Evolutionary conservation across 208 protist genomes (phyloP).

Genomic region (Herpetomonas tarakana): DNA sequence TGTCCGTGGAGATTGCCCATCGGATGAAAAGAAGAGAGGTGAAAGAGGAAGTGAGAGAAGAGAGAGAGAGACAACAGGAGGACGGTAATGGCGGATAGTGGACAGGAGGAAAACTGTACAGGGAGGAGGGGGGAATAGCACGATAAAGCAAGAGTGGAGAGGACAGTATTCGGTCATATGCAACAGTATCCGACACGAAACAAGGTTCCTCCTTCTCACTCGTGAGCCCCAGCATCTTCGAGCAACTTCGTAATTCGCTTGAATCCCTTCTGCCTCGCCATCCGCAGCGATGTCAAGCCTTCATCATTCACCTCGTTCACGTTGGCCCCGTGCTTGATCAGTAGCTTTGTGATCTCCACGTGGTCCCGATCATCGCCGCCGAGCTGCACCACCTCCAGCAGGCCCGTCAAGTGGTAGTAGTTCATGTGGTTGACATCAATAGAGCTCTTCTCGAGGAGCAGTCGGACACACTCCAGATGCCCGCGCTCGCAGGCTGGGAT

Average conservation of each 20-base stretch:
- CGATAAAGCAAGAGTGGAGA: too few relatives aligned
- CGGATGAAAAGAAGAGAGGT: slow-evolving; percentile 1
- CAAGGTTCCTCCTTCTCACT: slow-evolving; percentile 13
- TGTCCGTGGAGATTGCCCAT: too few relatives aligned
- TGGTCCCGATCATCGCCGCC: slow-evolving; percentile 60
- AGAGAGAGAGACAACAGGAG: slow-evolving; percentile 7
- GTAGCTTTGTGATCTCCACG: slow-evolving; percentile 48
- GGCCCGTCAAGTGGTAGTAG: slow-evolving; percentile 28
- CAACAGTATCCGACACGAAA: neutral
- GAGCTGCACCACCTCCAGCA: slow-evolving; percentile 41
- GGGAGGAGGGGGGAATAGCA: too few relatives aligned
- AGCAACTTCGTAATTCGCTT: slow-evolving; percentile 44
- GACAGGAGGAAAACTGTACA: too few relatives aligned
- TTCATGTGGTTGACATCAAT: slow-evolving; percentile 48
- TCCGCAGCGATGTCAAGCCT: slow-evolving; percentile 38
- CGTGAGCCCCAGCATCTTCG: slow-evolving; percentile 34
- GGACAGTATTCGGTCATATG: too few relatives aligned
- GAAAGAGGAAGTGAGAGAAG: slow-evolving; percentile 10
- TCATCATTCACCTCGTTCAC: slow-evolving; percentile 38
- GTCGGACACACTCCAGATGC: slow-evolving; percentile 34
- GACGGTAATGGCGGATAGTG: neutral
- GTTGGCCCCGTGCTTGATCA: slow-evolving; percentile 42
- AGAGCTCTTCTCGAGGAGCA: slow-evolving; percentile 29
- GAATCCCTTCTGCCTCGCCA: slow-evolving; percentile 36
- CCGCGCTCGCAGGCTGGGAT: slow-evolving; percentile 52